A percentile compares a stretch with the other conserved stretches of the same genome.
phyloP scores from a whole-genome alignment of 495 filamentous ascomycete genomes.

The Parathielavia hyrcaniae region DNA sequence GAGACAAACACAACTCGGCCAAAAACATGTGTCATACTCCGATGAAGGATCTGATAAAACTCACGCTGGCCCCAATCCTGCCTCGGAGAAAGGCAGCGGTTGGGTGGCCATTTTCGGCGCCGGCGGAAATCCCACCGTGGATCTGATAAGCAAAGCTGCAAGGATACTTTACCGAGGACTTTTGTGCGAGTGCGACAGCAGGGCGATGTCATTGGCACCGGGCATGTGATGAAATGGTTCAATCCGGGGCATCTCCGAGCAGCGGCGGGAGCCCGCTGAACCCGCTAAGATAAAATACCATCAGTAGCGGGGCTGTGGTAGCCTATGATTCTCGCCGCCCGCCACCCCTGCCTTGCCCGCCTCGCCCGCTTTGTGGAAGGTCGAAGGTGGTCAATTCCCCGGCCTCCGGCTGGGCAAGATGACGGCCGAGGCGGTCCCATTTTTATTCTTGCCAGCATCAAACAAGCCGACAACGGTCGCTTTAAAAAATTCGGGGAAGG shows the following conservation, averaged over 20 bases:
- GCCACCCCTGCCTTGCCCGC: constrained; percentile 9
- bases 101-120: constrained; percentile 4
- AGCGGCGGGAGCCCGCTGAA: neutral
- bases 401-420: constrained; percentile 10
- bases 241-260: constrained; percentile 15
- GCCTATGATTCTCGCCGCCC: constrained; percentile 9
- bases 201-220: neutral
- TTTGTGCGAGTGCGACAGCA: neutral
- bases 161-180: constrained; percentile 16
- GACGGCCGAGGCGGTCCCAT: constrained; percentile 10
- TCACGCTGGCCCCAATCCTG: neutral
- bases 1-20: neutral
- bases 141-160: constrained; percentile 23
- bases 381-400: constrained; percentile 11
- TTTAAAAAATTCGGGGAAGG: constrained; percentile 16
- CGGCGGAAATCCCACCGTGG: constrained; percentile 18
- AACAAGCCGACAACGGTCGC: constrained; percentile 18
- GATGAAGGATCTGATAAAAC: neutral
- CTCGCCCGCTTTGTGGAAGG: no score
- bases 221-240: constrained; percentile 3
- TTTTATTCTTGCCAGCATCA: constrained; percentile 17
- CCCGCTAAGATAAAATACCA: constrained; percentile 5
- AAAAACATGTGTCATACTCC: neutral
- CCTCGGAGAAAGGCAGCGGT: constrained; percentile 20
- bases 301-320: constrained; percentile 1